Base-by-base conservation (phyloP, 257 asterid genomes). In the Euphrasia confusa region DNA sequence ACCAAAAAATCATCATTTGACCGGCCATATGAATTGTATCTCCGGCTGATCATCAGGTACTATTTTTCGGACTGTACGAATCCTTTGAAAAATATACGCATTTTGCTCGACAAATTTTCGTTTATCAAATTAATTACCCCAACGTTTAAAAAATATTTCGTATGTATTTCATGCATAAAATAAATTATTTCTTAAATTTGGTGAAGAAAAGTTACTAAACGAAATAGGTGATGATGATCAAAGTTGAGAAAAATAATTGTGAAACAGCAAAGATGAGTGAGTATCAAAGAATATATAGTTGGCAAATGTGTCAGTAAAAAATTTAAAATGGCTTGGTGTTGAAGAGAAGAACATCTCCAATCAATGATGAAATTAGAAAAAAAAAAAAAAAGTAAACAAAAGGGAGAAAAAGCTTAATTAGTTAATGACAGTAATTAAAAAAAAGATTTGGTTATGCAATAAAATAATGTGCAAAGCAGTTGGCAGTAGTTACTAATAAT, bases 231-330 rank as follows among this genome's bases (percentile, higher is more conserved):
- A 21, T 21, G 24, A 21, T 21, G 24, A 21, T 21, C 24, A 21
- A 21, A 21, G 24, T 21, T 21, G 24, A 21, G 24, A 21, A 21
- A 77, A 79, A 72, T 76, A 84, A 81, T 89, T 83, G 95, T 83
- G 85, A 40, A 81, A 83, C 87, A 83, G 91, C 95, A 77, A 83
- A 81, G 90, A 78, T 81, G 81, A 48, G 15, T 60, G 75, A 75
- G 72, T 74, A 75, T 76, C 77, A 75, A 54, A 77, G 76, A 74
- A 81, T 35, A 35, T 35, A 35, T 62, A 79, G 86, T 81, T 83
- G 88, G 88, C 86, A 81, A 83, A 68, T 79, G 84, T 83, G 91
- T 83, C 88, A 86, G 89, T 72, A 11, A 71, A 68, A 49, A 60
- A 11, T 68, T 64, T 44, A 57, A 53, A 68, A 73, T 68, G 78